phyloP scores from a whole-genome alignment of 2,329 filamentous ascomycete species.

The Ophiostoma fasciatum region DNA sequence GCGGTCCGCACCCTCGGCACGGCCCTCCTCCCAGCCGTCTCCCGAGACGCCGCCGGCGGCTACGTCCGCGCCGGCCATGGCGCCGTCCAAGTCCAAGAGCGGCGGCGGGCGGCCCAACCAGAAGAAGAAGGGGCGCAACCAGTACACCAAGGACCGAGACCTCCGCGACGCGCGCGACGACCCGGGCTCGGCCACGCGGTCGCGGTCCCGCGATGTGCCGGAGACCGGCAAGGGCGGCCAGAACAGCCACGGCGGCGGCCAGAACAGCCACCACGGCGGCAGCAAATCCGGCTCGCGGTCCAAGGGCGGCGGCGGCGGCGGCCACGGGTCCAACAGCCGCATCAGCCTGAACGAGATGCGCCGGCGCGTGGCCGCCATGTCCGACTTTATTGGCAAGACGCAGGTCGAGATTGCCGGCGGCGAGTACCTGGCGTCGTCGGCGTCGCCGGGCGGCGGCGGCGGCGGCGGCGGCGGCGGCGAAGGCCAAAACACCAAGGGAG shows the following conservation, averaged over 20 bases:
- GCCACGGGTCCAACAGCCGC: conserved; percentile 52
- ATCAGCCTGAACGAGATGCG: conserved; percentile 82
- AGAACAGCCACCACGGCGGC: conserved; percentile 9
- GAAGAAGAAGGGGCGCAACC: conserved; percentile 61
- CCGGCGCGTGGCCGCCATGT: conserved; percentile 65
- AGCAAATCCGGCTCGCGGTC: conserved; percentile 39
- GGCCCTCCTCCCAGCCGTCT: conserved; percentile 28
- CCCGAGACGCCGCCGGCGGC: conserved; percentile 33
- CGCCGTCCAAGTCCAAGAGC: conserved; percentile 44
- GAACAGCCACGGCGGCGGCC: conserved; percentile 18
- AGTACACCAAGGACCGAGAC: conserved; percentile 67
- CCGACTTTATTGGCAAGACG: conserved; percentile 80
- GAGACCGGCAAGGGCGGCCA: conserved; percentile 22
- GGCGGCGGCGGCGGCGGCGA: conserved; percentile 21
- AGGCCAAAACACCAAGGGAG: background rate
- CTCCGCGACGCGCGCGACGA: conserved; percentile 42
- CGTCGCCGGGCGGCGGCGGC: background rate
- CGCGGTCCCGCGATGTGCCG: conserved; percentile 36
- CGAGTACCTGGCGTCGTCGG: conserved; percentile 8
- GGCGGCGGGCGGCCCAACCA: conserved; percentile 42
- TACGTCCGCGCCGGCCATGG: conserved; percentile 23
- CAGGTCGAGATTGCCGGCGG: conserved; percentile 74
- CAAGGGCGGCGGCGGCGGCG: conserved; percentile 34
- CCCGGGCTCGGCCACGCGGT: conserved; percentile 37
- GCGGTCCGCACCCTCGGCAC: too few species aligned